Evolutionary conservation across 106 monocot species (phyloP).

Genomic region (Hemerocallis citrina): DNA sequence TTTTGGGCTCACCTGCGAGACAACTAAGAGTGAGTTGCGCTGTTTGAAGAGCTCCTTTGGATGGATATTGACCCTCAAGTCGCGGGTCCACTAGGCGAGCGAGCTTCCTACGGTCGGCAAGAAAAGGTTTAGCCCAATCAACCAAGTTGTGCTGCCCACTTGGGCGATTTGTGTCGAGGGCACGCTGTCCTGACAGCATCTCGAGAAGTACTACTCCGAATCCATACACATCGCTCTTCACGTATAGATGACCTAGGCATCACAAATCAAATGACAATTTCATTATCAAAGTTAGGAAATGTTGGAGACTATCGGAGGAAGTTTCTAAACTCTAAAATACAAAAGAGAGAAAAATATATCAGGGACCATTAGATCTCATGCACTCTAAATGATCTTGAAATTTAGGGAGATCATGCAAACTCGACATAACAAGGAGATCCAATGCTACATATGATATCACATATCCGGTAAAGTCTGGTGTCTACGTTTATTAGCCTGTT

Average conservation of each 20-base stretch:
- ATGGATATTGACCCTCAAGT: slow-evolving; percentile 18
- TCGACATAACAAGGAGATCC: no score
- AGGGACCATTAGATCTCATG: no score
- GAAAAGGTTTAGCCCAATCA: slow-evolving; percentile 24
- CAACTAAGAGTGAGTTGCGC: slow-evolving; percentile 20
- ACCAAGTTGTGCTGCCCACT: slow-evolving; percentile 16
- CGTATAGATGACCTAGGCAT: slow-evolving; percentile 21
- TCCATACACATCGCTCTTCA: slow-evolving; percentile 28
- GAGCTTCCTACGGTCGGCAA: slow-evolving; percentile 13
- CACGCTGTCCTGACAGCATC: slow-evolving; percentile 19
- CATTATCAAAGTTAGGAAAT: neutral
- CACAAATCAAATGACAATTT: neutral
- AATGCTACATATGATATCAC: no score
- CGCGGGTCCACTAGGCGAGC: slow-evolving; percentile 14
- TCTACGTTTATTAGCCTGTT: no score
- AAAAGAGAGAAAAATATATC: no score
- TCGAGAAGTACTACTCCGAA: slow-evolving; percentile 20
- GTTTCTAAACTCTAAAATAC: no score
- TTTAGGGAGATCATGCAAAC: no score
- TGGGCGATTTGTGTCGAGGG: slow-evolving; percentile 12
- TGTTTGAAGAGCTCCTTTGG: slow-evolving; percentile 12
- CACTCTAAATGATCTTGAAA: no score
- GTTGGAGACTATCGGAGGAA: no score
- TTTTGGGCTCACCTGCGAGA: slow-evolving; percentile 15
- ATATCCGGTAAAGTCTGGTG: no score